These are phyloP conservation scores for Ceratocystis colombiana DNA, from an alignment of 2,329 filamentous ascomycete species.

Conservation along the genomic window DNA sequence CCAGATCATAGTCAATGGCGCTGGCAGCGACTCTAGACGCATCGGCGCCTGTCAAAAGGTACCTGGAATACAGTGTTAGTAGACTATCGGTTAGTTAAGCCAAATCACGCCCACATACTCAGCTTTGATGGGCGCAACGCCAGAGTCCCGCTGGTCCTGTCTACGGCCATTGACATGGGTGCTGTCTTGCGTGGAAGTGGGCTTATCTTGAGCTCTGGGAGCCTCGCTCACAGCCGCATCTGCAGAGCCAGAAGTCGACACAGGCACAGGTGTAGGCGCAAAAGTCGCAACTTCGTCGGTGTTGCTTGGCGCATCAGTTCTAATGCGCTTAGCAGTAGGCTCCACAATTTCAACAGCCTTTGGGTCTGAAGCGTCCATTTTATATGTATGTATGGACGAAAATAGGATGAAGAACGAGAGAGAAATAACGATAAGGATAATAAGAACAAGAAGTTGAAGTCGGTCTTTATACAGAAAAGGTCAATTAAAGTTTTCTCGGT, in stretches of 20 bases:
- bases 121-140: slow-evolving; percentile 33
- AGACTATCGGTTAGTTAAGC: slow-evolving; percentile 12
- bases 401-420: background rate
- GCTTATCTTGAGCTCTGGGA: slow-evolving; percentile 26
- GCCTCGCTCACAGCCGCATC: slow-evolving; percentile 6
- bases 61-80: slow-evolving; percentile 28
- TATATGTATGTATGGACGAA: background rate
- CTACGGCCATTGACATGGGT: slow-evolving; percentile 41
- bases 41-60: slow-evolving; percentile 46
- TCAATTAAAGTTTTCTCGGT: slow-evolving; percentile 13
- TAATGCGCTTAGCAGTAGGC: slow-evolving; percentile 51
- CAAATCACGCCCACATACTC: slow-evolving; percentile 31
- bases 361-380: slow-evolving; percentile 12
- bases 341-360: slow-evolving; percentile 28
- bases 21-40: slow-evolving; percentile 33
- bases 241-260: slow-evolving; percentile 27
- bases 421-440: background rate
- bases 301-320: slow-evolving; percentile 29
- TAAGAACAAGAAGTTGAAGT: background rate
- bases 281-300: slow-evolving; percentile 19
- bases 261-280: slow-evolving; percentile 16
- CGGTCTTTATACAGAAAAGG: background rate
- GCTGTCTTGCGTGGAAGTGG: slow-evolving; percentile 35
- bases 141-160: slow-evolving; percentile 26
- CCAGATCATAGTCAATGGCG: slow-evolving; percentile 33